A percentile compares a stretch with the other conserved stretches of the same genome.
Evolutionary conservation across 1,284 basidiomycete genomes (phyloP).

Genomic region (Rhodotorula glutinis): DNA sequence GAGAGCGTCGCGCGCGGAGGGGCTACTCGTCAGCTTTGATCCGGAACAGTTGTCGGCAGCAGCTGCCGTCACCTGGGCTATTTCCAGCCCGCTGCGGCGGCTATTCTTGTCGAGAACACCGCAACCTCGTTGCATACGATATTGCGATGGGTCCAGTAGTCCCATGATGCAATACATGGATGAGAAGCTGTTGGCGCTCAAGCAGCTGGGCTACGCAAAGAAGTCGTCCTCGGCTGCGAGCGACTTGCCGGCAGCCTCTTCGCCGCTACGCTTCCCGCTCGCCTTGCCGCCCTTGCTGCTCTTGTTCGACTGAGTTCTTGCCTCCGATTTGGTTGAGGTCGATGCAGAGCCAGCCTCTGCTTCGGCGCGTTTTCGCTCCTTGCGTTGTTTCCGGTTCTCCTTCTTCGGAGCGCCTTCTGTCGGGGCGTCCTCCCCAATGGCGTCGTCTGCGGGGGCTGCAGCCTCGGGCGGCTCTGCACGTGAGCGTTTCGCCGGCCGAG

Average conservation of each 20-base stretch:
- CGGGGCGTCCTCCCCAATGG: background rate
- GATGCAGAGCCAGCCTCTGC: background rate
- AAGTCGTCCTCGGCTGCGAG: constrained; percentile 28
- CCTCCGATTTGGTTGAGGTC: no score
- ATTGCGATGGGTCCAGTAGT: no score
- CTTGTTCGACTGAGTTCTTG: background rate
- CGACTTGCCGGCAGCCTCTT: background rate
- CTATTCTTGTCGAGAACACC: no score
- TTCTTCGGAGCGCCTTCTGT: background rate
- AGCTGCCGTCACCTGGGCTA: no score
- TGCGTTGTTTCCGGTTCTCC: constrained; percentile 25
- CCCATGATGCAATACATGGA: no score
- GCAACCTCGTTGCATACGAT: no score
- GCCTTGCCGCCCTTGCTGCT: background rate
- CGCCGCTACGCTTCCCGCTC: constrained; percentile 9
- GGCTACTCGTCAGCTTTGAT: no score
- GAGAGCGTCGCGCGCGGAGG: no score
- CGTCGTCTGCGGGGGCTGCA: background rate
- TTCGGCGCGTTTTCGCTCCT: constrained; percentile 17
- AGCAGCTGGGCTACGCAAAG: constrained; percentile 16
- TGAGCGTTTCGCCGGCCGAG: background rate
- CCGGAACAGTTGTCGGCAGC: no score
- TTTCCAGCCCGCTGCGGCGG: no score
- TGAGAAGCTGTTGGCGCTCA: background rate
- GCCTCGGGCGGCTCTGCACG: background rate